These are phyloP conservation scores for Funneliformis mosseae DNA, from an alignment of 192 early-diverging fungal species.

Conservation along the genomic window DNA sequence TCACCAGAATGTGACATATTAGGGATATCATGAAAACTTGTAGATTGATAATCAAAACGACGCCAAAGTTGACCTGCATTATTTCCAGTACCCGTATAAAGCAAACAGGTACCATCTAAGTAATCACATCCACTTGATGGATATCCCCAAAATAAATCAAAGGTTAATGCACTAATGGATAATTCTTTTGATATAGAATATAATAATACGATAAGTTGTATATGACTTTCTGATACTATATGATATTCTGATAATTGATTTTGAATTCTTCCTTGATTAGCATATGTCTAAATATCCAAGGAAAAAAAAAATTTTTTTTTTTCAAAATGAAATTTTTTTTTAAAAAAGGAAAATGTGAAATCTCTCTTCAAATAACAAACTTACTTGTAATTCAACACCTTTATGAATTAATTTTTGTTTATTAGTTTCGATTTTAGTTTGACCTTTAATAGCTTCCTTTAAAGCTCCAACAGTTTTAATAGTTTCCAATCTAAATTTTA, in stretches of 20 bases:
- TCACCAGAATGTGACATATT: conserved; percentile 36
- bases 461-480: conserved; percentile 11
- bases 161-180: conserved; percentile 19
- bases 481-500: neutral
- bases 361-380: conserved; percentile 4
- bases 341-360: neutral
- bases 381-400: conserved; percentile 17
- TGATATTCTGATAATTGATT: conserved; percentile 17
- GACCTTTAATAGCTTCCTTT: conserved; percentile 1
- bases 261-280: neutral
- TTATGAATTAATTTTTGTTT: conserved; percentile 37
- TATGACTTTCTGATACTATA: conserved; percentile 25
- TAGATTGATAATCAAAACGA: conserved; percentile 30
- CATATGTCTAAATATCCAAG: neutral
- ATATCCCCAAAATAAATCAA: conserved; percentile 31
- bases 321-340: too few species aligned
- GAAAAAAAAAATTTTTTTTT: neutral
- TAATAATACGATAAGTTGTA: conserved; percentile 35
- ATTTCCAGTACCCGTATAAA: neutral
- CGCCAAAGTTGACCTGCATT: neutral
- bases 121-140: conserved; percentile 14
- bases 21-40: neutral
- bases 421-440: conserved; percentile 10
- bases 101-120: conserved; percentile 36
- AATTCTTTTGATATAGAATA: conserved; percentile 18